A percentile compares a stretch with the other conserved stretches of the same genome.
Evolutionary conservation across 2,329 filamentous ascomycete genomes (phyloP).

Genomic region (Aspergillus phoenicis): DNA sequence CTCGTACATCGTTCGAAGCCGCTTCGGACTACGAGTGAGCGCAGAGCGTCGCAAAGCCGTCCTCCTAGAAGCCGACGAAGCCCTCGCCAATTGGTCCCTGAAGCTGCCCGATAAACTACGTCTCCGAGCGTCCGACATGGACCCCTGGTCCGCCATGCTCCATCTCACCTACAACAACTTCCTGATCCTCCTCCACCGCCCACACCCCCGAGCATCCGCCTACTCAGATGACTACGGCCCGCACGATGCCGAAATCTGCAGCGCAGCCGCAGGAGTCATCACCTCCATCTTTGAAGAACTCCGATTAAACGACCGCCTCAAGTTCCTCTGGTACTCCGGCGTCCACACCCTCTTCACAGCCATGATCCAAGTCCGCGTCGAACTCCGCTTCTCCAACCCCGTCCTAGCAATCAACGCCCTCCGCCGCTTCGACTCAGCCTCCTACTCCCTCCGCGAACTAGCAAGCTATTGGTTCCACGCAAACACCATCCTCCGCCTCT

Average conservation of each 20-base stretch:
- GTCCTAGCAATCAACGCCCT: constrained; percentile 50
- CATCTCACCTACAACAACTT: constrained; percentile 52
- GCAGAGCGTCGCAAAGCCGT: constrained; percentile 45
- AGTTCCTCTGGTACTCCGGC: constrained; percentile 48
- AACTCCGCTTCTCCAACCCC: constrained; percentile 50
- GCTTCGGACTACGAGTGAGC: constrained; percentile 45
- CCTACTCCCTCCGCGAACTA: constrained; percentile 45
- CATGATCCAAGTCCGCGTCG: constrained; percentile 51
- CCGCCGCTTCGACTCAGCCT: constrained; percentile 47
- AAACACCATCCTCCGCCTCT: constrained; percentile 46
- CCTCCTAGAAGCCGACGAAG: constrained; percentile 45
- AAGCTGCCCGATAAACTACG: constrained; percentile 45
- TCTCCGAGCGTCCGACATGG: constrained; percentile 45
- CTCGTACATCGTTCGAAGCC: constrained; percentile 47
- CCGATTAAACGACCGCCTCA: constrained; percentile 44
- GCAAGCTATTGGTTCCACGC: constrained; percentile 49
- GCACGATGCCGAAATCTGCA: constrained; percentile 50
- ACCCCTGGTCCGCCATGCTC: constrained; percentile 48
- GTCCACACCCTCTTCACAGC: constrained; percentile 50
- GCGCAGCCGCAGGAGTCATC: constrained; percentile 48
- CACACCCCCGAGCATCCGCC: constrained; percentile 46
- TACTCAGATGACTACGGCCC: constrained; percentile 49
- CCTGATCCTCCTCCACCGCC: constrained; percentile 49
- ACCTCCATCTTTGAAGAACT: constrained; percentile 50
- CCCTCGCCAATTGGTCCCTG: constrained; percentile 47